Percentiles rank a stretch among this genome's conserved stretches.
Evolutionary conservation across 2,329 filamentous ascomycete genomes (phyloP).

Genomic region (Pseudogymnoascus sp.): DNA sequence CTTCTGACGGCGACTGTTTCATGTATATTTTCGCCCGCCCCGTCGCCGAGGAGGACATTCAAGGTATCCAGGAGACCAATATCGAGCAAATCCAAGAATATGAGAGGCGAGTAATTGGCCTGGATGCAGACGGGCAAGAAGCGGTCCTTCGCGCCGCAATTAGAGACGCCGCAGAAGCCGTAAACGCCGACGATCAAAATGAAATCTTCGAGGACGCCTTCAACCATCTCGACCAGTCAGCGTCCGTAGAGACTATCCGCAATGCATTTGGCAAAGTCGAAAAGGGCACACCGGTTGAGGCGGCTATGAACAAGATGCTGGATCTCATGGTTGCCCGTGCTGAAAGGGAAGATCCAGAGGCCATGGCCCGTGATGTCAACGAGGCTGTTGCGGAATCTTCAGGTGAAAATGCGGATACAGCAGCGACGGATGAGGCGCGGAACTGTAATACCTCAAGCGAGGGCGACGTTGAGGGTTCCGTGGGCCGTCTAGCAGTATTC

Average conservation of each 20-base stretch:
- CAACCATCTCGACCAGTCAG: background rate
- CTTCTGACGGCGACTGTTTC: slow-evolving; percentile 43
- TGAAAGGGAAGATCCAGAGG: background rate
- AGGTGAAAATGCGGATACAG: slow-evolving; percentile 3
- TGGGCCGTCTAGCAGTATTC: background rate
- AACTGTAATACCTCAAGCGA: background rate
- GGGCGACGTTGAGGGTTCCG: background rate
- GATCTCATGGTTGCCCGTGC: background rate
- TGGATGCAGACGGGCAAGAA: slow-evolving; percentile 38
- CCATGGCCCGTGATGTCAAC: background rate
- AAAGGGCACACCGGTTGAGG: background rate
- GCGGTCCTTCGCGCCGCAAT: background rate
- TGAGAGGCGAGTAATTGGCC: slow-evolving; percentile 55
- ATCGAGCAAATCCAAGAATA: slow-evolving; percentile 62
- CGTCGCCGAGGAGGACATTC: slow-evolving; percentile 65
- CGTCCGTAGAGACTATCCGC: background rate
- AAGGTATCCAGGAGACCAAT: slow-evolving; percentile 64
- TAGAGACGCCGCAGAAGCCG: slow-evolving; percentile 26
- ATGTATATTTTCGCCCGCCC: slow-evolving; percentile 92
- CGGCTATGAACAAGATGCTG: slow-evolving; percentile 1
- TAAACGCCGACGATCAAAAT: slow-evolving; percentile 16
- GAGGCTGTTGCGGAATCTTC: background rate
- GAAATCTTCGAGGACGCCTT: slow-evolving; percentile 3
- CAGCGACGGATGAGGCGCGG: background rate
- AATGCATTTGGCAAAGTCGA: background rate